phyloP scores from a whole-genome alignment of 768 basidiomycete species.

The Boletus speciosus region DNA sequence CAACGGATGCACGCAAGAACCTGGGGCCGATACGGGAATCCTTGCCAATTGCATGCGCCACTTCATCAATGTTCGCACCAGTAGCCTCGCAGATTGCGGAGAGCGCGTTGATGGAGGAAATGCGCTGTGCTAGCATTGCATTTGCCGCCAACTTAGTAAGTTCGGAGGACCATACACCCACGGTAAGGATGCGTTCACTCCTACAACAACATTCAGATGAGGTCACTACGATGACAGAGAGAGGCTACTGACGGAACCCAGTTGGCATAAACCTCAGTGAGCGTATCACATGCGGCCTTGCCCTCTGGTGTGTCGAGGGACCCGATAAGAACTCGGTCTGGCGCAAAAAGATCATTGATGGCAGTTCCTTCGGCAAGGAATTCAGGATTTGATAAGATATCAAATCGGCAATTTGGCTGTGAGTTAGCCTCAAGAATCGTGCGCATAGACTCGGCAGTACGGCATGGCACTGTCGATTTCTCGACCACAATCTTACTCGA shows the following conservation, averaged over 20 bases:
- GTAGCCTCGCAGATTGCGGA: conserved; percentile 99
- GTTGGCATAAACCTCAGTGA: conserved; percentile 84
- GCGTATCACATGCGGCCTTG: conserved; percentile 69
- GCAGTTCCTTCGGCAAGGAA: conserved; percentile 99
- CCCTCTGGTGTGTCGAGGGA: conserved; percentile 90
- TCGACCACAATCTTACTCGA: conserved; percentile 98
- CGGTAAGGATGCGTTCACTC: conserved; percentile 77
- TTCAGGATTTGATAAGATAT: conserved; percentile 99
- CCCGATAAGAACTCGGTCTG: conserved; percentile 96
- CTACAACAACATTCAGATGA: conserved; percentile 34
- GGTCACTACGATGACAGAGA: background rate
- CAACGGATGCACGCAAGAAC: conserved; percentile 93
- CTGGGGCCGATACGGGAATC: conserved; percentile 92
- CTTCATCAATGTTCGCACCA: conserved; percentile 98
- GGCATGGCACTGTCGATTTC: conserved; percentile 98
- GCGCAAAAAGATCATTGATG: conserved; percentile 79
- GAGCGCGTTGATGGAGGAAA: conserved; percentile 96
- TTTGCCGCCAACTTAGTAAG: conserved; percentile 98
- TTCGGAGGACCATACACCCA: conserved; percentile 98
- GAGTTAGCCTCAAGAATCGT: conserved; percentile 99
- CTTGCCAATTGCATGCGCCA: conserved; percentile 88
- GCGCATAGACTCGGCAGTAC: conserved; percentile 99
- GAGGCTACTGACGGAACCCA: conserved; percentile 82
- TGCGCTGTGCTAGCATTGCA: conserved; percentile 98
- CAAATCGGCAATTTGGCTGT: conserved; percentile 84